A percentile compares a stretch with the other conserved stretches of the same genome.
These are phyloP conservation scores for Termitomyces sp. DNA, from an alignment of 768 basidiomycete species.

Conservation along the genomic window DNA sequence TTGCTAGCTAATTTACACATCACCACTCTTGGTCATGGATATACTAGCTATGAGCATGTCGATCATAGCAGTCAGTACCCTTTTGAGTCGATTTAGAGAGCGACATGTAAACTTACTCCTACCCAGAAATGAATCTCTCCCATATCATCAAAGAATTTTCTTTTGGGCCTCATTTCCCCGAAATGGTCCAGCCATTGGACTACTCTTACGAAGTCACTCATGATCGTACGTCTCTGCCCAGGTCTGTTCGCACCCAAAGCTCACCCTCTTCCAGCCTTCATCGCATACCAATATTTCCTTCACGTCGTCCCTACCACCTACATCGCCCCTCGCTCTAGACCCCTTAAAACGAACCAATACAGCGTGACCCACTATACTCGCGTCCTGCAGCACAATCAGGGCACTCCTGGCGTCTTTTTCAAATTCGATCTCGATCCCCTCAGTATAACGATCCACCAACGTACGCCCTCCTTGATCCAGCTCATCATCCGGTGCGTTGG, in stretches of 20 bases:
- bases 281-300: constrained; percentile 92
- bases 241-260: not conserved
- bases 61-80: constrained; percentile 71
- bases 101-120: not conserved
- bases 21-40: constrained; percentile 93
- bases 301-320: constrained; percentile 96
- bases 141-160: constrained; percentile 97
- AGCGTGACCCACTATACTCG: constrained; percentile 51
- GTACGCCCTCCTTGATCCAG: constrained; percentile 77
- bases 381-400: constrained; percentile 63
- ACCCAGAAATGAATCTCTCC: constrained; percentile 88
- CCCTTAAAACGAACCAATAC: constrained; percentile 81
- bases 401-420: constrained; percentile 95
- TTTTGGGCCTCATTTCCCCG: constrained; percentile 93
- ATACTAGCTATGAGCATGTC: constrained; percentile 80
- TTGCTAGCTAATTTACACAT: constrained; percentile 81
- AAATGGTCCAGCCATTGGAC: constrained; percentile 92
- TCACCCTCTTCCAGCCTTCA: constrained; percentile 50
- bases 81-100: not conserved
- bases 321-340: constrained; percentile 60
- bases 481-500: constrained; percentile 83
- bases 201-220: constrained; percentile 74
- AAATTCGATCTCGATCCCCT: constrained; percentile 96
- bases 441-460: constrained; percentile 77
- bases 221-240: constrained; percentile 45